Evolutionary conservation across 805 yeast species (phyloP).

Genomic region (Lipomyces spencermartinsiae): DNA sequence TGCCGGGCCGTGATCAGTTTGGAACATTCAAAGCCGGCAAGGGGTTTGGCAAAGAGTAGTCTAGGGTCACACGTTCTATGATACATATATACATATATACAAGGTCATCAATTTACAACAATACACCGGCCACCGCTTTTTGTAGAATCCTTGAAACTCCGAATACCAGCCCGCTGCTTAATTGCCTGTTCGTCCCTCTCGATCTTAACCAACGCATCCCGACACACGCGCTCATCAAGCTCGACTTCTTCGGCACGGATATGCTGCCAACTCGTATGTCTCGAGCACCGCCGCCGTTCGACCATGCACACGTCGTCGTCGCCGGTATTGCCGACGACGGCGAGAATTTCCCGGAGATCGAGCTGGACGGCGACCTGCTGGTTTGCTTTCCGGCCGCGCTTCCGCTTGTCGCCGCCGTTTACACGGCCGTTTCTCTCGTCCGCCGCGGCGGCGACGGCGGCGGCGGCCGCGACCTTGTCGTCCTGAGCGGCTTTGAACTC

Average conservation of each 20-base stretch:
- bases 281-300: conserved; percentile 38
- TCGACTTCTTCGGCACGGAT: conserved; percentile 36
- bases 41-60: not conserved
- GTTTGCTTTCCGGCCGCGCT: conserved; percentile 4
- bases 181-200: conserved; percentile 23
- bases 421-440: not conserved
- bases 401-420: not conserved
- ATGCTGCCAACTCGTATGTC: conserved; percentile 39
- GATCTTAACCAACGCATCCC: conserved; percentile 14
- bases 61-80: not conserved
- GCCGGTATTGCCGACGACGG: conserved; percentile 2
- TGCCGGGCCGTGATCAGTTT: conserved; percentile 29
- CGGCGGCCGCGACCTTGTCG: not conserved
- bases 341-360: conserved; percentile 19
- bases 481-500: conserved; percentile 18
- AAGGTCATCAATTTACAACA: conserved; percentile 4
- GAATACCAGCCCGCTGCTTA: conserved; percentile 20
- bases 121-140: conserved; percentile 26
- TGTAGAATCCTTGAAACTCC: conserved; percentile 28
- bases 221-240: conserved; percentile 29
- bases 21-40: conserved; percentile 23
- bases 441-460: not conserved
- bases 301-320: conserved; percentile 31
- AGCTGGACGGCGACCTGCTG: conserved; percentile 16
- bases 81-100: conserved; percentile 2